Evolutionary conservation across 805 yeast genomes (phyloP).

Genomic region (Yamadazyma endophytica): DNA sequence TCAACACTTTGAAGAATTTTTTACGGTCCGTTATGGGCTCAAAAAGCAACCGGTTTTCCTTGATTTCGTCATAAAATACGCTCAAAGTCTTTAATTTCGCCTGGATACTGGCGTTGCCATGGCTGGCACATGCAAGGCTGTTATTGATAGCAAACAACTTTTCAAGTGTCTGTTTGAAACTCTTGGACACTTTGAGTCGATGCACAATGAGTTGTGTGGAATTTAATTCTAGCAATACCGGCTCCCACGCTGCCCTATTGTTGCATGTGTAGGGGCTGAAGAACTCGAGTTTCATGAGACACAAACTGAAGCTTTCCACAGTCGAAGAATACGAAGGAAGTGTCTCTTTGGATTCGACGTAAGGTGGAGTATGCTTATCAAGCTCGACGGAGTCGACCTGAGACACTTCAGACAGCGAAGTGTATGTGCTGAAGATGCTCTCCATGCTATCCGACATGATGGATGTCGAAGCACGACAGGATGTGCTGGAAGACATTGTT

Average conservation of each 20-base stretch:
- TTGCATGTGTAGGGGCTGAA: conserved; percentile 31
- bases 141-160: conserved; percentile 31
- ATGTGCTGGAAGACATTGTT: too few relatives aligned
- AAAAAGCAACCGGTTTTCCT: conserved; percentile 31
- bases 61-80: conserved; percentile 15
- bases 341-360: conserved; percentile 20
- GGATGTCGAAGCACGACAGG: too few relatives aligned
- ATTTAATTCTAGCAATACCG: conserved; percentile 35
- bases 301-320: conserved; percentile 27
- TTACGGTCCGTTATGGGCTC: conserved; percentile 27
- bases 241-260: conserved; percentile 26
- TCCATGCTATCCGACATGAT: too few relatives aligned
- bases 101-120: conserved; percentile 13
- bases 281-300: conserved; percentile 32
- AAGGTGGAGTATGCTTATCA: too few relatives aligned
- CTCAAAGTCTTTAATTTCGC: conserved; percentile 14
- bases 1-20: conserved; percentile 11
- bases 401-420: too few relatives aligned
- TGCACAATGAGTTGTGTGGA: conserved; percentile 35
- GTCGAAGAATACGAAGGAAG: conserved; percentile 30
- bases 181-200: conserved; percentile 19
- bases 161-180: conserved; percentile 19
- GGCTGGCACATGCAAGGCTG: conserved; percentile 21
- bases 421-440: too few relatives aligned
- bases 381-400: too few relatives aligned